Evolutionary conservation across 768 basidiomycete species (phyloP).

Genomic region (Punctularia strigosozonata): DNA sequence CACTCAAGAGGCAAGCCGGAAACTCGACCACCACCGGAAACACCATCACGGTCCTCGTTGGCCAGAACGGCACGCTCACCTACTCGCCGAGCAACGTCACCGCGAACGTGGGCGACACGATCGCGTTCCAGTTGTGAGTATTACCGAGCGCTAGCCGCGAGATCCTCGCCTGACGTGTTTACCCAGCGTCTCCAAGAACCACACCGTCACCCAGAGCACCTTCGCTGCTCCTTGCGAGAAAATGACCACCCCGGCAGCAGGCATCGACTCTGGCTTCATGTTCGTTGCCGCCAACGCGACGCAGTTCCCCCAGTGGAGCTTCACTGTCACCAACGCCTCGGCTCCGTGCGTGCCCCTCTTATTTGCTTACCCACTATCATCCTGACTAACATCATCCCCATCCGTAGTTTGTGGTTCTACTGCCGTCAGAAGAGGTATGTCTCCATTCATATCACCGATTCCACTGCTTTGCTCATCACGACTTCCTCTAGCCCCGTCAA

Average conservation of each 20-base stretch:
- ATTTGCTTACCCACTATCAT: too few relatives aligned
- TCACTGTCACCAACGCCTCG: conserved; percentile 33
- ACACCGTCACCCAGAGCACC: conserved; percentile 52
- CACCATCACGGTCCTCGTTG: conserved; percentile 17
- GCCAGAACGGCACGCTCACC: conserved; percentile 13
- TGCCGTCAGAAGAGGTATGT: conserved; percentile 33
- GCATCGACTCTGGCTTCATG: conserved; percentile 43
- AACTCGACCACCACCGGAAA: too few relatives aligned
- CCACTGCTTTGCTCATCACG: conserved; percentile 6
- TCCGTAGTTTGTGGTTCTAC: conserved; percentile 61
- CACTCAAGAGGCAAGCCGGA: too few relatives aligned
- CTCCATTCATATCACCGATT: background rate
- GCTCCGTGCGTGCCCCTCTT: too few relatives aligned
- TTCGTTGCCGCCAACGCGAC: conserved; percentile 20
- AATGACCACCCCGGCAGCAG: conserved; percentile 21
- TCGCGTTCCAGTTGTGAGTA: conserved; percentile 43
- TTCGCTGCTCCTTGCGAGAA: conserved; percentile 40
- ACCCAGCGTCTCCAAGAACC: conserved; percentile 15
- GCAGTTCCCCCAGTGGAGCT: conserved; percentile 28
- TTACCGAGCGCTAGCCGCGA: background rate
- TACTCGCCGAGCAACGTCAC: conserved; percentile 25
- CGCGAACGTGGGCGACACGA: conserved; percentile 31
- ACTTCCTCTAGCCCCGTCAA: conserved; percentile 11
- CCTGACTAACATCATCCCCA: too few relatives aligned
- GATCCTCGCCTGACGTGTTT: background rate